phyloP scores from a whole-genome alignment of 2,329 filamentous ascomycete genomes.

The Claviceps purpurea region DNA sequence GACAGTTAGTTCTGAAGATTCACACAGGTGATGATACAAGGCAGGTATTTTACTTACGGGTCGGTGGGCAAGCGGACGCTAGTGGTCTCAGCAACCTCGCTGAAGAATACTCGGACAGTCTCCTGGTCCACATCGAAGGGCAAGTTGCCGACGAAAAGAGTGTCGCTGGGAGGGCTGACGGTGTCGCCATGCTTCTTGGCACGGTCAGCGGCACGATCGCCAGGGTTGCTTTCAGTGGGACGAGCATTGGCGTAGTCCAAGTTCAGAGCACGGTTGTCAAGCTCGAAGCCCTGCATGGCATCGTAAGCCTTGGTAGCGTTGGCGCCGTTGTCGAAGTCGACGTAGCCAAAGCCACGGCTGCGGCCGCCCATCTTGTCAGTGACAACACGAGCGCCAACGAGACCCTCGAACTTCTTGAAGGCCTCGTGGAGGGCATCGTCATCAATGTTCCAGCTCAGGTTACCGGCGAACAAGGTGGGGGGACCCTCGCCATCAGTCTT shows the following conservation, averaged over 20 bases:
- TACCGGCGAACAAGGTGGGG: slow-evolving; percentile 72
- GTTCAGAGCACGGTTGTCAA: slow-evolving; percentile 65
- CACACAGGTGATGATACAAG: too few relatives aligned
- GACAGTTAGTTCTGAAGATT: background rate
- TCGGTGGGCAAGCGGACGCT: slow-evolving; percentile 83
- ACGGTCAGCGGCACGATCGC: slow-evolving; percentile 48
- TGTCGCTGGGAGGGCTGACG: slow-evolving; percentile 67
- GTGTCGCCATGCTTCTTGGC: slow-evolving; percentile 64
- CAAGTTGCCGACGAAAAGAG: slow-evolving; percentile 84
- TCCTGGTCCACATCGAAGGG: slow-evolving; percentile 75
- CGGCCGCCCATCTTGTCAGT: slow-evolving; percentile 69
- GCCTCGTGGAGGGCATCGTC: slow-evolving; percentile 69
- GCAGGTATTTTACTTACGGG: slow-evolving; percentile 33
- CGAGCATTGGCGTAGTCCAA: slow-evolving; percentile 65
- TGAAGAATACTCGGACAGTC: slow-evolving; percentile 59
- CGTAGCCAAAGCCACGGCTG: slow-evolving; percentile 87
- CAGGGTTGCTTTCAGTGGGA: slow-evolving; percentile 36
- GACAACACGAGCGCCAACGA: slow-evolving; percentile 64
- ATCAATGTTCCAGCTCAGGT: slow-evolving; percentile 81
- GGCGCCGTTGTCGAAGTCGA: slow-evolving; percentile 63
- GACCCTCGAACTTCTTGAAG: slow-evolving; percentile 66
- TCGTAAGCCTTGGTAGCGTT: slow-evolving; percentile 59
- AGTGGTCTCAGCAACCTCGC: slow-evolving; percentile 54
- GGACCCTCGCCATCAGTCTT: slow-evolving; percentile 40
- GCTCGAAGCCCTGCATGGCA: slow-evolving; percentile 58